Conservation (phyloP, 2,329 filamentous ascomycete genomes). For the Tolypocladium ovalisporum region DNA sequence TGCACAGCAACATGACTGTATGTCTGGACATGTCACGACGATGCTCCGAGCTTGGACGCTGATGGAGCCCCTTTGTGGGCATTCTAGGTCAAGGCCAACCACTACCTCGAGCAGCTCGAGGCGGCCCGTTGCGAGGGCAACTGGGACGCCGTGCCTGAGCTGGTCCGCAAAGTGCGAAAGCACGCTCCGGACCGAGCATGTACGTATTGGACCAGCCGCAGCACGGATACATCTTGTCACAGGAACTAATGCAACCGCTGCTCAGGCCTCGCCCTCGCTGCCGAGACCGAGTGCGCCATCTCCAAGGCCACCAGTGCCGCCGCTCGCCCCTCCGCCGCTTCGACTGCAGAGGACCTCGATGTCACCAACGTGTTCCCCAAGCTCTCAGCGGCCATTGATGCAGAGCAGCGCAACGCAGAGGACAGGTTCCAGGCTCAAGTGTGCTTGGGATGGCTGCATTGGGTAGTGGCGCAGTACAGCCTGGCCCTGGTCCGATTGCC, state of each 20-base stretch:
- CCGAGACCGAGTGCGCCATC: constrained; percentile 57
- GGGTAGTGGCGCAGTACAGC: constrained; percentile 59
- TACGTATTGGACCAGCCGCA: constrained; percentile 34
- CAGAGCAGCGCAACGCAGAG: constrained; percentile 40
- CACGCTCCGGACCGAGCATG: constrained; percentile 79
- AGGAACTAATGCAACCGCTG: neutral
- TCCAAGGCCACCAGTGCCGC: constrained; percentile 37
- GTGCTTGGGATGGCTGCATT: constrained; percentile 78
- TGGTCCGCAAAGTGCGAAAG: constrained; percentile 87
- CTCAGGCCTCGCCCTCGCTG: constrained; percentile 57
- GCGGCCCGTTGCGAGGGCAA: constrained; percentile 76
- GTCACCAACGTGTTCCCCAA: constrained; percentile 34
- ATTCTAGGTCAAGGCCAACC: constrained; percentile 58
- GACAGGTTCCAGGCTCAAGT: constrained; percentile 70
- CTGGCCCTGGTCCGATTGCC: constrained; percentile 53
- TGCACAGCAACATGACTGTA: constrained; percentile 24
- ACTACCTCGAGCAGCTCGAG: constrained; percentile 76
- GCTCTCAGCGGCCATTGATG: constrained; percentile 46
- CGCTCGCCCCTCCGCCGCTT: constrained; percentile 29
- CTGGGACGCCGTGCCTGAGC: constrained; percentile 79
- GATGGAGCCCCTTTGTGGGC: constrained; percentile 7
- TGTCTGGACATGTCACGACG: constrained; percentile 6
- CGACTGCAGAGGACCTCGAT: constrained; percentile 32
- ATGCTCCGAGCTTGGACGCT: constrained; percentile 4
- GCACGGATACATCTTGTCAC: no score